A percentile compares a stretch with the other conserved stretches of the same genome.
These are phyloP conservation scores for Coemansia javaensis DNA, from an alignment of 192 early-diverging fungal genomes.

Conservation along the genomic window DNA sequence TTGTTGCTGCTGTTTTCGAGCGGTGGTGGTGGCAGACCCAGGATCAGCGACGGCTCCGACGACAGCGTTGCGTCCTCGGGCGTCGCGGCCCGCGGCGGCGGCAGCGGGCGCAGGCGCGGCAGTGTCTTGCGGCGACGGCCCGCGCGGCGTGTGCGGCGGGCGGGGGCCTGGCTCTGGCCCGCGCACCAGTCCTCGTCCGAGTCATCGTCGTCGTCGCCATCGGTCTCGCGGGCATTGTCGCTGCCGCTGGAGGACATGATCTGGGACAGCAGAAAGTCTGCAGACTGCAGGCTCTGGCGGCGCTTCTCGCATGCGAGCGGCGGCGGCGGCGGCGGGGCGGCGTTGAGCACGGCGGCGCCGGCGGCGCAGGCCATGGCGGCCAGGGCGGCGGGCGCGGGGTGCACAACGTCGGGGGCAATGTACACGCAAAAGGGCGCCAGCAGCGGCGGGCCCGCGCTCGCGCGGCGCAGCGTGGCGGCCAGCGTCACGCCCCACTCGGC, in stretches of 20 bases:
- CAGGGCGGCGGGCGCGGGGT: constrained; percentile 12
- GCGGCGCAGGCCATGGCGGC: constrained; percentile 20
- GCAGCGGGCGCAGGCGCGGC: constrained; percentile 2
- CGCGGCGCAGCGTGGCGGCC: constrained; percentile 8
- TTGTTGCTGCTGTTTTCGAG: neutral
- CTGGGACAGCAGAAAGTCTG: no score
- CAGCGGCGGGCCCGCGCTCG: constrained; percentile 1
- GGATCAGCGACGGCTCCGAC: constrained; percentile 20
- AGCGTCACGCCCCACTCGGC: constrained; percentile 26
- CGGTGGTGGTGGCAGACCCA: constrained; percentile 7
- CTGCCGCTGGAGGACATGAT: no score
- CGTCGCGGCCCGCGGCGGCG: neutral
- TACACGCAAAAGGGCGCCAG: constrained; percentile 17
- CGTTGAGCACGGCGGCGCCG: constrained; percentile 27
- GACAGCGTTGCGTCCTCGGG: neutral
- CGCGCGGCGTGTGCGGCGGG: neutral
- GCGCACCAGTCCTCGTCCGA: constrained; percentile 38
- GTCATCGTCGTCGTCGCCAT: constrained; percentile 37
- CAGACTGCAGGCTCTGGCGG: no score
- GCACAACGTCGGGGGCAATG: constrained; percentile 4
- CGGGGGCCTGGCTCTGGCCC: neutral
- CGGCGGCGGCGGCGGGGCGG: no score
- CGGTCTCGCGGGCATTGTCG: no score
- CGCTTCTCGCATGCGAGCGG: no score
- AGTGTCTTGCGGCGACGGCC: constrained; percentile 7